These are phyloP conservation scores for Venturia effusa DNA, from an alignment of 2,329 filamentous ascomycete genomes.

Conservation along the genomic window DNA sequence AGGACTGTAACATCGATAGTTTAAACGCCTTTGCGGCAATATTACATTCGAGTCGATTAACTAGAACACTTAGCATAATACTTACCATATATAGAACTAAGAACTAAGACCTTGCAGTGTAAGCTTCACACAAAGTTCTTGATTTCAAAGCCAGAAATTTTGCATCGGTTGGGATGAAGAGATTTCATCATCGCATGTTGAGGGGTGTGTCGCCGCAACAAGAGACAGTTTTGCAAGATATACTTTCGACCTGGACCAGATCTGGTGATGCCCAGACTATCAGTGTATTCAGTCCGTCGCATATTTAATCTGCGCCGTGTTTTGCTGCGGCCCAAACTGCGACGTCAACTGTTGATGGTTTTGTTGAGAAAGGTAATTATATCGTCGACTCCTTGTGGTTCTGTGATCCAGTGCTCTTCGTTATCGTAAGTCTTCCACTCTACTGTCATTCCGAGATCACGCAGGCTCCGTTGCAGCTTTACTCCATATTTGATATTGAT, in stretches of 20 bases:
- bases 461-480: conserved; percentile 9
- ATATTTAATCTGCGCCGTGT: too few relatives aligned
- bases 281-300: too few relatives aligned
- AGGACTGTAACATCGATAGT: conserved; percentile 28
- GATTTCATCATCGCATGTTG: conserved; percentile 20
- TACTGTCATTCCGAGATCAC: conserved; percentile 14
- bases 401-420: conserved; percentile 18
- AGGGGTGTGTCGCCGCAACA: too few relatives aligned
- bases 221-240: too few relatives aligned
- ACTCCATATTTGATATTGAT: conserved; percentile 13
- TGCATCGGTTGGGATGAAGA: too few relatives aligned
- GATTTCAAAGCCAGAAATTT: too few relatives aligned
- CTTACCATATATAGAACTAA: conserved; percentile 8
- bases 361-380: conserved; percentile 13
- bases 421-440: conserved; percentile 15
- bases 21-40: conserved; percentile 20
- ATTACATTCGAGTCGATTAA: neutral
- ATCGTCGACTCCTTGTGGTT: conserved; percentile 17
- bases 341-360: neutral
- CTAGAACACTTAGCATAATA: neutral
- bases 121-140: too few relatives aligned
- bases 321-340: neutral
- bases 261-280: too few relatives aligned
- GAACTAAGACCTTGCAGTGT: conserved; percentile 21
- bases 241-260: too few relatives aligned